phyloP scores from a whole-genome alignment of 1,284 basidiomycete genomes.

The Austroboletus niveus region DNA sequence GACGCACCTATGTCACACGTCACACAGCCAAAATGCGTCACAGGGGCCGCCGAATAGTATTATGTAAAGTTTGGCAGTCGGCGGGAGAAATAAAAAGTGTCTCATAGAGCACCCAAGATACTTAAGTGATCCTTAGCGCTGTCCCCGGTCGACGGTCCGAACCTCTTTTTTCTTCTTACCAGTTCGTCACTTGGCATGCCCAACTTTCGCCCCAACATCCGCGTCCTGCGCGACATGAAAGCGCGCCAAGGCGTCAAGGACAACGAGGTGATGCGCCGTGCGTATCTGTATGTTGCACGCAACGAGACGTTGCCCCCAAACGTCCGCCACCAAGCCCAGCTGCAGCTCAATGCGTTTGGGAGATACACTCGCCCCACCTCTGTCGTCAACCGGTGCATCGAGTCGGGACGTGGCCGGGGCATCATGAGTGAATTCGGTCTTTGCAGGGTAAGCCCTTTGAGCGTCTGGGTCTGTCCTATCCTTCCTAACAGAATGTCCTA shows the following conservation, averaged over 20 bases:
- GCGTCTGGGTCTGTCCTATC: slow-evolving; percentile 21
- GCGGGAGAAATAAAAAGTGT: too few species aligned
- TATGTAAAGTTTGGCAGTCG: too few species aligned
- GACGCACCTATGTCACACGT: too few species aligned
- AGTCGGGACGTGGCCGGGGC: slow-evolving; percentile 83
- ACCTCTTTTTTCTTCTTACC: neutral
- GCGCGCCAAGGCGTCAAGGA: slow-evolving; percentile 67
- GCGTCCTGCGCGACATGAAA: slow-evolving; percentile 76
- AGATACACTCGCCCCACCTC: slow-evolving; percentile 79
- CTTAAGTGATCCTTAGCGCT: too few species aligned
- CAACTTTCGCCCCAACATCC: slow-evolving; percentile 56
- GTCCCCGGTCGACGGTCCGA: too few species aligned
- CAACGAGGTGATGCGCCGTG: slow-evolving; percentile 79
- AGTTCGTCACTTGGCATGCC: slow-evolving; percentile 21
- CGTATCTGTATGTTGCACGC: slow-evolving; percentile 87
- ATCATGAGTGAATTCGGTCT: slow-evolving; percentile 88
- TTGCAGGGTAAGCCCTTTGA: slow-evolving; percentile 65
- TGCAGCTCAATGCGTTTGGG: slow-evolving; percentile 88
- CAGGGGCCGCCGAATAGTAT: too few species aligned
- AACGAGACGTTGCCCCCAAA: slow-evolving; percentile 83
- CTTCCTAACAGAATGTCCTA: slow-evolving; percentile 31
- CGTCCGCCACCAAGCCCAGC: slow-evolving; percentile 93
- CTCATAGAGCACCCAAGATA: too few species aligned
- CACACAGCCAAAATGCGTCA: too few species aligned
- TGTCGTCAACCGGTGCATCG: slow-evolving; percentile 86